Evolutionary conservation across 257 asterid species (phyloP).

Genomic region (Plectranthus barbatus): DNA sequence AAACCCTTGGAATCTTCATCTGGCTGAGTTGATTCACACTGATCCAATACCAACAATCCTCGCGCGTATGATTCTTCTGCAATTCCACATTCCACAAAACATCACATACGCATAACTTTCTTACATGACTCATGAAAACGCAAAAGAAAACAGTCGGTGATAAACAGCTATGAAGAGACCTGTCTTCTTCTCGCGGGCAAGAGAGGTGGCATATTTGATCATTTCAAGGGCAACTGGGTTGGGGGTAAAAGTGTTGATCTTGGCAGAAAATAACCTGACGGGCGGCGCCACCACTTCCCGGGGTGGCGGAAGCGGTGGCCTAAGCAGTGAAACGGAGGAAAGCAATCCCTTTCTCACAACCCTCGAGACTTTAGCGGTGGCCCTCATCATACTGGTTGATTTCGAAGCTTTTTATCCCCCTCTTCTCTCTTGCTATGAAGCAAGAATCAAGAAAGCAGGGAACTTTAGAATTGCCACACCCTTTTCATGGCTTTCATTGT

Average conservation of each 20-base stretch:
- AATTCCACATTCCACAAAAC: neutral
- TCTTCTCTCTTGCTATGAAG: conserved; percentile 1
- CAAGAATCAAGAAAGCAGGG: neutral
- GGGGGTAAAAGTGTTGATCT: conserved; percentile 18
- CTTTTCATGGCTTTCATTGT: neutral
- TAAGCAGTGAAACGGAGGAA: conserved; percentile 23
- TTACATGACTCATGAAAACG: neutral
- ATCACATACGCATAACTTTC: neutral
- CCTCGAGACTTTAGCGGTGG: conserved; percentile 38
- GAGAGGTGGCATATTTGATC: conserved; percentile 68
- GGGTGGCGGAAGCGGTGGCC: conserved; percentile 21
- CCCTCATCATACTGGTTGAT: conserved; percentile 32
- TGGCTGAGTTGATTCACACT: conserved; percentile 64
- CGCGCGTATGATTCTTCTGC: conserved; percentile 72
- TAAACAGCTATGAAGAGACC: conserved; percentile 24
- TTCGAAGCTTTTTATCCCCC: neutral
- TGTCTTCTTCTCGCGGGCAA: conserved; percentile 67
- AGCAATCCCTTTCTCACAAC: conserved; percentile 17
- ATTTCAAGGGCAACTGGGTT: conserved; percentile 68
- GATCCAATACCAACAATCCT: conserved; percentile 71
- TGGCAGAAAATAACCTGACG: conserved; percentile 25
- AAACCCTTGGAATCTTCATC: conserved; percentile 74
- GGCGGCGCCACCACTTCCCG: conserved; percentile 21
- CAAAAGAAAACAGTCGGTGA: neutral
- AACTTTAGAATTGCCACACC: neutral